Evolutionary conservation across 1,139 yeast species (phyloP), one percentile per base, ranked within the genome.

Genomic region (Yamadazyma atmosphaerica): DNA sequence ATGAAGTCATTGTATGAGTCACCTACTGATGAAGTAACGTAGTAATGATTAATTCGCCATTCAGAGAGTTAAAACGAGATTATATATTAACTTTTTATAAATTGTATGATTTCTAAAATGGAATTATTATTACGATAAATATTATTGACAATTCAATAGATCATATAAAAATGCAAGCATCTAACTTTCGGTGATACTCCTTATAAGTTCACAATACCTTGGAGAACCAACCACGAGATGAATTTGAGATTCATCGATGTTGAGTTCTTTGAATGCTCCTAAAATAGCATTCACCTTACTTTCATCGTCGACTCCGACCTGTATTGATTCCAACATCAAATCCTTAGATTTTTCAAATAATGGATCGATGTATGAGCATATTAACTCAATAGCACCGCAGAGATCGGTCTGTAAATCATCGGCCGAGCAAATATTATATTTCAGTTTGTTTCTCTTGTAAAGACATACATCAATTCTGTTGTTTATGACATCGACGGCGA

Each of bases 1-100:
- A 39, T 39, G 43, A 39, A 37, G 15, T 39, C 43, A 6, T 27
- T 39, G 10, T 24, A 36, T 18, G 40, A 39, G 21, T 33, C 43
- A 4, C 39, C 39, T 27, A 12, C n/a, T 18, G 27, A 17, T 8
- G 22, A 16, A 14, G 17, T 10, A 6, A 15, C 6, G 4, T 29
- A 29, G 17, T 29, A 21, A 10, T 7, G 23, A n/a, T n/a, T n/a
- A n/a, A n/a, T n/a, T n/a, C n/a, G n/a, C n/a, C n/a, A n/a, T n/a
- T n/a, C n/a, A n/a, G n/a, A n/a, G n/a, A n/a, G n/a, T n/a, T n/a
- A n/a, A n/a, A n/a, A n/a, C n/a, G n/a, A n/a, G n/a, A n/a, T n/a
- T n/a, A n/a, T n/a, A n/a, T n/a, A n/a, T n/a, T n/a, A n/a, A n/a
- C n/a, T n/a, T n/a, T n/a, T n/a, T n/a, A n/a, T n/a, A n/a, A n/a